Base-by-base conservation (phyloP, 2,329 filamentous ascomycete genomes). In the Ceratocystis diversiconidia region DNA sequence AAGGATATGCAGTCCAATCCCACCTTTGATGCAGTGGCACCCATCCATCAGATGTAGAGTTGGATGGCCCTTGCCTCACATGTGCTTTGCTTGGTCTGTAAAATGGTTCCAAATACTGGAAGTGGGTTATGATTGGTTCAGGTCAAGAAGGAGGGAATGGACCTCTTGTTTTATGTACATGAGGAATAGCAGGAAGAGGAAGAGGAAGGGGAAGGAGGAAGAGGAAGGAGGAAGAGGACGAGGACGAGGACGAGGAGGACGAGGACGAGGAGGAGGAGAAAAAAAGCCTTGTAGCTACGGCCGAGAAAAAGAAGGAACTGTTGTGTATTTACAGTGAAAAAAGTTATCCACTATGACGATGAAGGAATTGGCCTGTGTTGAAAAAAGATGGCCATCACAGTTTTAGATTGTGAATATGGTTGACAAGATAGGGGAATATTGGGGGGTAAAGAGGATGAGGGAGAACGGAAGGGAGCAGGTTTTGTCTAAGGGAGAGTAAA, bases 1-100 rank as follows among this genome's bases (percentile, higher is more conserved):
- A 50, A 22, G 48, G 12, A 32, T 32, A 32, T 50, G 52, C 25
- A 36, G 28, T 59, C n/a, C 5, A 32, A 59, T 59, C 25, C 52
- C 15, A 59, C 52, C 52, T 59, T 59, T 32, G 32, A 59, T 59
- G 52, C 52, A 59, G 28, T 59, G 52, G 52, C 52, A 57, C 52
- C 28, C 48, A 52, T 52, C 48, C 22, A 25, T 36, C 32, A 52
- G 48, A 52, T 28, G 48, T 25, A 52, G 48, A 22, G 19, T 25
- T 15, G 17, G 12, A 55, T 15, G 17, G 25, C 52, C 28, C 52
- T 59, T 59, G 52, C n/a, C 25, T 59, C 32, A 28, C 52, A 59
- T 59, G 52, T 59, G 28, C 12, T 25, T 17, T 32, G 52, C 28
- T 17, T 32, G 52, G 25, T 30, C 28, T 32, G 28, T 59, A 52